These are phyloP conservation scores for Rhodotorula kratochvilovae DNA, from an alignment of 768 basidiomycete species.

Conservation along the genomic window DNA sequence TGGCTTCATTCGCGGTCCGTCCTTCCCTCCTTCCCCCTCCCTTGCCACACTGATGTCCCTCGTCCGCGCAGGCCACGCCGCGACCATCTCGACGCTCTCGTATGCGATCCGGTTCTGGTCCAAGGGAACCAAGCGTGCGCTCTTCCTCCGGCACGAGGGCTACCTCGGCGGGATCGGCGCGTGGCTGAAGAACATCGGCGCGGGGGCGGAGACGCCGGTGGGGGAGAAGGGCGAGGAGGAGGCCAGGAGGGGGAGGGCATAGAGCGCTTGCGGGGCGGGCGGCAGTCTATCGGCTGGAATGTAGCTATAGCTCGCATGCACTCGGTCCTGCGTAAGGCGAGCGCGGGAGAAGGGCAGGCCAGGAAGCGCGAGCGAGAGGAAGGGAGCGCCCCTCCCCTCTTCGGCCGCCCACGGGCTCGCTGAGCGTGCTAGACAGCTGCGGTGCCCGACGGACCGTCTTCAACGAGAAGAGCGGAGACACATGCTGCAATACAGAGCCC, in stretches of 20 bases:
- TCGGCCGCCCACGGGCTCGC: too few species aligned
- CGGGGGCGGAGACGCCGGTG: not conserved
- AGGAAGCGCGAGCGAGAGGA: too few species aligned
- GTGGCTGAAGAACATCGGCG: constrained; percentile 92
- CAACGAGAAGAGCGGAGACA: too few species aligned
- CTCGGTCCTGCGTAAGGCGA: too few species aligned
- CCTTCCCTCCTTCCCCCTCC: constrained; percentile 9
- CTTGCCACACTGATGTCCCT: too few species aligned
- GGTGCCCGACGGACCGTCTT: too few species aligned
- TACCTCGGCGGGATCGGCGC: constrained; percentile 93
- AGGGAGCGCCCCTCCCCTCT: too few species aligned
- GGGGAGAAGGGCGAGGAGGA: not conserved
- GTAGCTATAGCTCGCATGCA: too few species aligned
- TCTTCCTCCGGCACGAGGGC: constrained; percentile 96
- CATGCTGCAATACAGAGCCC: too few species aligned
- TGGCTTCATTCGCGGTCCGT: constrained; percentile 90
- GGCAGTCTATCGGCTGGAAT: too few species aligned
- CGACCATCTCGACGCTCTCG: constrained; percentile 92
- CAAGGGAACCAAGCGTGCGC: constrained; percentile 89
- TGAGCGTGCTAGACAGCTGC: too few species aligned
- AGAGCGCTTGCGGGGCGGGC: not conserved
- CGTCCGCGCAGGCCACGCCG: constrained; percentile 82
- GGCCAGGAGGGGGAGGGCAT: not conserved
- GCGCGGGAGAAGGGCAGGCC: too few species aligned
- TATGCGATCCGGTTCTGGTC: constrained; percentile 99